Evolutionary conservation across 2,329 filamentous ascomycete genomes (phyloP), one percentile per base, ranked within the genome.

Genomic region (Aspergillus jensenii): DNA sequence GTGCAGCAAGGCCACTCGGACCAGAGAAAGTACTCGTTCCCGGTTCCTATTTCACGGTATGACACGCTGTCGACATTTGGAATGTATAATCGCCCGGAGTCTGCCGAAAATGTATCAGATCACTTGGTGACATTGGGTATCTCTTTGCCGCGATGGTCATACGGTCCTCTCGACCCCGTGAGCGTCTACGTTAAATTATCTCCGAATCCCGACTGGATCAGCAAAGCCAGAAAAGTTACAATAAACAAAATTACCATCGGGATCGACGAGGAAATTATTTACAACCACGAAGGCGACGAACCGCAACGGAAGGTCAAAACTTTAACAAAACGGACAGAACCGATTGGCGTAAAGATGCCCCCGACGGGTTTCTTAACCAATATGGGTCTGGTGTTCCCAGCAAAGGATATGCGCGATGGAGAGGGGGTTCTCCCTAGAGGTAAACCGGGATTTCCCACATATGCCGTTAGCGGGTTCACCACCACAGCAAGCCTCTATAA

Each of bases 181-280:
- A 95, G 90, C 56, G 93, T 98, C 52, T 97, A 96, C 74, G 93
- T 99, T 73, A 96, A 96, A 74, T 78, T 99, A 21, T 90, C 90
- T 8, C 95, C 95, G 14, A 98, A 98, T 67, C 87, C 88, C 31
- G 91, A 97, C 73, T 97, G 91, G 90, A 80, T 95, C 74, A 87
- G 79, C 71, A 98, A 97, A 75, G 93, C 93, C 48, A 91, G 88
- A 72, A 90, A 90, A 71, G 93, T 98, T 53, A 93, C 91, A 44
- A 96, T 99, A 69, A 89, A 93, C 70, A 95, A 95, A 70, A 95
- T 99, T 65, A 96, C 92, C 1, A 87, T 98, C 43, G 87, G 87
- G 12, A 96, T 99, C 66, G 95, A 98, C 71, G 95, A 99, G 76
- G 93, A 98, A 72, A 96, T 98, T 59, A 96, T 95, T n/a, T 99